Evolutionary conservation across 805 yeast species (phyloP), one percentile per base, ranked within the genome.

Genomic region (Schizosaccharomyces osmophilus): DNA sequence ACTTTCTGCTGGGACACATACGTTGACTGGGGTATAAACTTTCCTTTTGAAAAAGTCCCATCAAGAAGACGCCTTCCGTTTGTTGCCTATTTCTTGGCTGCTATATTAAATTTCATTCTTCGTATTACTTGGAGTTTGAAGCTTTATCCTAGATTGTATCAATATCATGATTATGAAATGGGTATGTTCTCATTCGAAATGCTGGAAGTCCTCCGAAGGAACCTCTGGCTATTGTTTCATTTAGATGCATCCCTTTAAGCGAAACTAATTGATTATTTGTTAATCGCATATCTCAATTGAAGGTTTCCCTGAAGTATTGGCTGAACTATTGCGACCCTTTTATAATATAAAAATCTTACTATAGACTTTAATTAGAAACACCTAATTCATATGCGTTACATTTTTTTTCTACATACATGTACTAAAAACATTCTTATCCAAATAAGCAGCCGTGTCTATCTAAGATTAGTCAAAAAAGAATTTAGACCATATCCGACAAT

Each of bases 1-100:
- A 79, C 95, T 17, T 85, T 87, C 63, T 73, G 80, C 62, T 93
- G 99, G 99, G 99, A 93, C 70, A 71, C 90, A 13, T 78, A 78
- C 60, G 80, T 81, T 77, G 99, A 93, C 73, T 93, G 98, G 98
- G 81, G 82, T 55, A 75, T 87, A 59, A 77, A 78, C 11, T 67
- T 84, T 8, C 74, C 29, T 63, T 54, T 8, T n/a, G 60, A 29
- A 48, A 48, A 42, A 55, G 45, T 13, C 39, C 48, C n/a, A 51
- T 22, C 15, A 22, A 26, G 17, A 19, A 63, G 73, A 8, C 62
- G 66, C 61, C 66, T 65, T 41, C 60, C 69, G 17, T 57, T 59
- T 6, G 48, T 60, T 45, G 69, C 75, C 43, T 89, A 89, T 69
- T 78, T 76, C 65, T 55, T 70, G 0, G 87, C 86, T 0, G 79